Evolutionary conservation across 192 early-diverging fungal genomes (phyloP).

Genomic region (Backusella liffmaniae): DNA sequence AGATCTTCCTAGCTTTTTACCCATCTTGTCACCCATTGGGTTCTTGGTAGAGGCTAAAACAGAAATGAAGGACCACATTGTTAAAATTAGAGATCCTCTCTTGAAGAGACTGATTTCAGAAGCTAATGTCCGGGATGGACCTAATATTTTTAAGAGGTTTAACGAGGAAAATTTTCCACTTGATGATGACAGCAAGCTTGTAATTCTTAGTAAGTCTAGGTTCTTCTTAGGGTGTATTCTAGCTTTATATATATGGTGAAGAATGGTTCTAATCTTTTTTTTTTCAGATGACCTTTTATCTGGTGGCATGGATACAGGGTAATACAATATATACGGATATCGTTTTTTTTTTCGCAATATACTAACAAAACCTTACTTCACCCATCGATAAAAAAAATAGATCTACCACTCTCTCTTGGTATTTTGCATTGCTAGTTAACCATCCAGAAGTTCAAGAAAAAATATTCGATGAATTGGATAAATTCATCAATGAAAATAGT

Average conservation of each 20-base stretch:
- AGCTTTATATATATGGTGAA: neutral
- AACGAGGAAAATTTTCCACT: neutral
- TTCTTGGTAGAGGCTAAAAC: neutral
- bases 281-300: conserved; percentile 9
- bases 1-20: conserved; percentile 11
- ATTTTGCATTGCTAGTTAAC: conserved; percentile 1
- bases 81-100: neutral
- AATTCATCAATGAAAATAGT: neutral
- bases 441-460: conserved; percentile 25
- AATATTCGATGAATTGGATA: conserved; percentile 13
- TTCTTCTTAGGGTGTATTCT: neutral
- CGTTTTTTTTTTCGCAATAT: neutral
- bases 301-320: conserved; percentile 14
- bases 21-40: neutral
- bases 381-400: neutral
- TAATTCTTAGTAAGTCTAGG: neutral
- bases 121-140: neutral
- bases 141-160: neutral
- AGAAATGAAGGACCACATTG: neutral
- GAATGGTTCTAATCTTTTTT: too few species aligned
- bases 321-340: neutral
- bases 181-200: neutral
- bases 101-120: neutral
- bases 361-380: neutral
- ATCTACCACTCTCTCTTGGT: conserved; percentile 20